Conservation (phyloP, 2,329 filamentous ascomycete species). For the Hypoxylon rubiginosum region DNA sequence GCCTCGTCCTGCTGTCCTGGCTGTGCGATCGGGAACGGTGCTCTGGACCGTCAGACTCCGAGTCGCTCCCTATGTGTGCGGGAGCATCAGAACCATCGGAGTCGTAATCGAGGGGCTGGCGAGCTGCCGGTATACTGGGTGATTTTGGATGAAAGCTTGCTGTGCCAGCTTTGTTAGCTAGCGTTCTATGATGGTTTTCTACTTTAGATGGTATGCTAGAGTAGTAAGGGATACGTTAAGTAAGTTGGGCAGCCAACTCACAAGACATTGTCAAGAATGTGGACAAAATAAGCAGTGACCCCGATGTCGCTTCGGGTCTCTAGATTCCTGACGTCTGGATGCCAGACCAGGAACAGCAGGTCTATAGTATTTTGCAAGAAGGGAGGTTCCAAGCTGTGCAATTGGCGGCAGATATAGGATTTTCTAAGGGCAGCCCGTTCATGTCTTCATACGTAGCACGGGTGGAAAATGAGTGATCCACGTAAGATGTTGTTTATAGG, state of each 20-base stretch:
- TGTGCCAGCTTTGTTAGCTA: conserved; percentile 34
- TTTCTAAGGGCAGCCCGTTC: background rate
- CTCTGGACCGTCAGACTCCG: conserved; percentile 51
- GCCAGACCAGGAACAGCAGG: background rate
- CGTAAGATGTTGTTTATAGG: background rate
- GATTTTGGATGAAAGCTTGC: conserved; percentile 53
- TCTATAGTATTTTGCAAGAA: background rate
- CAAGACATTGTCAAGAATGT: conserved; percentile 33
- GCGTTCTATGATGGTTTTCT: conserved; percentile 5
- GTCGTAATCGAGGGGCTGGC: conserved; percentile 52
- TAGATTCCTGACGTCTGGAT: conserved; percentile 10
- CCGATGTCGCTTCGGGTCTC: conserved; percentile 7
- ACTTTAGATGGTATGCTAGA: background rate
- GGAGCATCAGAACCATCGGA: conserved; percentile 56
- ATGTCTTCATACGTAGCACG: background rate
- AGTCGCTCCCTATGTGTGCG: conserved; percentile 52
- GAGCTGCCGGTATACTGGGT: conserved; percentile 50
- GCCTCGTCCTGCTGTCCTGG: conserved; percentile 25
- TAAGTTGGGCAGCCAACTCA: conserved; percentile 31
- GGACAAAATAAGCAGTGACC: conserved; percentile 2
- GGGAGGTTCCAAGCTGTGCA: conserved; percentile 5
- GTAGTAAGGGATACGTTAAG: background rate
- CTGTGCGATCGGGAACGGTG: conserved; percentile 14
- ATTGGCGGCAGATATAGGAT: conserved; percentile 4
- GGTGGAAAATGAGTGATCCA: background rate